These are phyloP conservation scores for Heliamphora exappendiculata DNA, from an alignment of 148 eudicot genomes.

Conservation along the genomic window DNA sequence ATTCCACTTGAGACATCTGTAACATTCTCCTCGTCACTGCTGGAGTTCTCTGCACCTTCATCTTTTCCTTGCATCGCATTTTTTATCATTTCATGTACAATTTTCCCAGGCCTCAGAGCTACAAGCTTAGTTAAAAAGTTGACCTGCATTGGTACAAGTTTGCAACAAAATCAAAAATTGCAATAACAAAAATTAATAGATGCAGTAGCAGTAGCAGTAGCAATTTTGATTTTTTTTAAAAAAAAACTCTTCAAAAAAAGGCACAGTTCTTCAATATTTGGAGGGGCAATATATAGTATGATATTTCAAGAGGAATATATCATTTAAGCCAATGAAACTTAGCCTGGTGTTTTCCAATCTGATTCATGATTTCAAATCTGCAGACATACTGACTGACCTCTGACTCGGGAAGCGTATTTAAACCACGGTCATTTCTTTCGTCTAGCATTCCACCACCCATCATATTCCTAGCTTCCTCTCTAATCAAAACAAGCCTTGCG, in stretches of 20 bases:
- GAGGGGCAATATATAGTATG: not conserved
- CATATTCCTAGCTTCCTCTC: conserved; percentile 99
- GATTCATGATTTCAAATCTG: not conserved
- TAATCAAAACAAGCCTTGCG: conserved; percentile 88
- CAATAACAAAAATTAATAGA: not conserved
- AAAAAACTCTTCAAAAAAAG: not conserved
- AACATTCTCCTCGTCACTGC: conserved; percentile 30
- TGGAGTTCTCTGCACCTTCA: conserved; percentile 75
- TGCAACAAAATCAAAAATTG: not conserved
- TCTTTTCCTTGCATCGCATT: conserved; percentile 89
- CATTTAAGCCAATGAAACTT: not conserved
- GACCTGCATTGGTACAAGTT: conserved; percentile 47
- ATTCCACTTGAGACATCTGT: conserved; percentile 40
- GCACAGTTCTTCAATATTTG: not conserved
- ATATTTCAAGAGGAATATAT: not conserved
- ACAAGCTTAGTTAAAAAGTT: conserved; percentile 84
- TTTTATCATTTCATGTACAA: conserved; percentile 80
- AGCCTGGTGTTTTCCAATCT: not conserved
- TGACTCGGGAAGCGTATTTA: conserved; percentile 81
- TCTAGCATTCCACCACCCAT: conserved; percentile 96
- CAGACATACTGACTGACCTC: conserved; percentile 51
- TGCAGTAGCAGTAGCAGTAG: not conserved
- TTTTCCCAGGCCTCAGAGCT: conserved; percentile 74
- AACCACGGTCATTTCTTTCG: conserved; percentile 93
- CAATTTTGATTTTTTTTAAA: not conserved